Base-by-base conservation (phyloP, 371 early-diverging fungal species). In the Mucor racemosus region DNA sequence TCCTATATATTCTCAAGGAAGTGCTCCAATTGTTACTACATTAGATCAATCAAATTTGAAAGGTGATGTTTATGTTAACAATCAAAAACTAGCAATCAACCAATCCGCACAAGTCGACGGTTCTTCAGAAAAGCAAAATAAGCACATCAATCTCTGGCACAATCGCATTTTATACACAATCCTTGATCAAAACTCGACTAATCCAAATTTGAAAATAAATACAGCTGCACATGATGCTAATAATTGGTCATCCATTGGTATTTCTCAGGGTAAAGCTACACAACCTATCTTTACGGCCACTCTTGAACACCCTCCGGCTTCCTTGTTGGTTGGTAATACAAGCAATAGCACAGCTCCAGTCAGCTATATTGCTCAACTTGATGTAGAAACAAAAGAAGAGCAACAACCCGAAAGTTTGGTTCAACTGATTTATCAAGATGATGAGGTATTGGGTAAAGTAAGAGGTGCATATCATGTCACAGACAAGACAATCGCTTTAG, bases 41-140 rank as follows among this genome's bases (percentile, higher is more conserved):
- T 44, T 75, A 38, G 75, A 75, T 57, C 75, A 75, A 15, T 67
- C 68, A n/a, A 71, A 71, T 4, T 44, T 75, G 5, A 75, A 62
- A 7, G 68, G 75, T 5, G 54, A 60, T 54, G 75, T 75, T 4
- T 68, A 71, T 56, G n/a, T 67, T 7, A 62, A 64, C 17, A 65
- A 64, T 1, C 21, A 53, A 5, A 38, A 62, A 19, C 34, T 41
- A 9, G 9, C 33, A 0, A 15, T 31, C n/a, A n/a, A 36, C n/a
- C 56, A 56, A 34, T 36, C 34, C 1, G 7, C 56, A 9, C 0
- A 13, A 4, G 1, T 26, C 1, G 26, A 26, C 3, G 3, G 3
- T 26, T 19, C 19, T 17, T 10, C n/a, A 10, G 46, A 46, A 8
- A 60, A 14, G 4, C 13, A 35, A 11, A 44, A 6, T 58, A 33